Conservation (phyloP, 371 early-diverging fungal species). For the Mortierella sp. region DNA sequence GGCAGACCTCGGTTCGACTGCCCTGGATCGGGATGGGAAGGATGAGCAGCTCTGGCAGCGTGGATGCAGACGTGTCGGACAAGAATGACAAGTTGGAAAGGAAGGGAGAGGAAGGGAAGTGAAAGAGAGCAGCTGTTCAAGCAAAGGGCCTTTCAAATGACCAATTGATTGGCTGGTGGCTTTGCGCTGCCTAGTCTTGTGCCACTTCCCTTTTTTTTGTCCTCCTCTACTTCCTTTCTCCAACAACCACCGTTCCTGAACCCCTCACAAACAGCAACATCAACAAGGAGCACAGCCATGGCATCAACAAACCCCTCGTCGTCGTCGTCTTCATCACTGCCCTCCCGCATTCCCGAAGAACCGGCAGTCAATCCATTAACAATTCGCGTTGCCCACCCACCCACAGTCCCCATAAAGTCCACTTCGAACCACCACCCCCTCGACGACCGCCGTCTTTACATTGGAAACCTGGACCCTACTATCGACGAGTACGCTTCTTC, state of each 20-base stretch:
- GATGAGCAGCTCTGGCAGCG: slow-evolving; percentile 70
- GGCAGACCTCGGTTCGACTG: slow-evolving; percentile 86
- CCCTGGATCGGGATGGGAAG: slow-evolving; percentile 90
- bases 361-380: neutral
- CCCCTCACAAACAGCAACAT: too few species aligned
- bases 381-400: neutral
- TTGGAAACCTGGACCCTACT: slow-evolving; percentile 71
- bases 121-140: too few species aligned
- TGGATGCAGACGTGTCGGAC: slow-evolving; percentile 29
- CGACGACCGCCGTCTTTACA: slow-evolving; percentile 67
- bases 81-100: too few species aligned
- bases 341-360: neutral
- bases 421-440: neutral
- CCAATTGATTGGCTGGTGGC: too few species aligned
- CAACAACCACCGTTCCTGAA: too few species aligned
- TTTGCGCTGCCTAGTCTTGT: too few species aligned
- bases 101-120: too few species aligned
- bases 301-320: neutral
- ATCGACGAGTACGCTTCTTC: slow-evolving; percentile 66
- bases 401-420: neutral
- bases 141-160: too few species aligned
- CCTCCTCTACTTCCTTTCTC: too few species aligned
- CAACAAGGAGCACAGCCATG: neutral
- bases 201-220: too few species aligned
- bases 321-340: neutral